Conservation (phyloP, 305 asterid genomes). For the Euphrasia arctica region DNA sequence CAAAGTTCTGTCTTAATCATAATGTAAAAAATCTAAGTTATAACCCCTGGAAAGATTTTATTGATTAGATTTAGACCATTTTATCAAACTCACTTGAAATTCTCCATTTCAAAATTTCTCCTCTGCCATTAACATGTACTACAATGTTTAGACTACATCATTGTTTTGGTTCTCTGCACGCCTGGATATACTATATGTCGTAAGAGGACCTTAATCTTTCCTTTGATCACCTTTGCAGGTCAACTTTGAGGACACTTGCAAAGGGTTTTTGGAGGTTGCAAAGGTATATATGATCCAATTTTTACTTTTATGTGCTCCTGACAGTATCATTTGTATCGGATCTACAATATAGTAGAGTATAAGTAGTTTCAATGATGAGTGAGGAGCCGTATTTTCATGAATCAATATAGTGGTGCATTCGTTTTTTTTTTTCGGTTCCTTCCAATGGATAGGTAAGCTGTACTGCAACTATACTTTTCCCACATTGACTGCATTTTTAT, state of each 20-base stretch:
- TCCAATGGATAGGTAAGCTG: slow-evolving; percentile 14
- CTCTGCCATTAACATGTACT: slow-evolving; percentile 12
- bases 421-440: slow-evolving; percentile 10
- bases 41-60: neutral
- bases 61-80: no score
- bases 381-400: neutral
- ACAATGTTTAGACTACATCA: slow-evolving; percentile 7
- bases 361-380: neutral
- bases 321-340: neutral
- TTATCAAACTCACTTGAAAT: neutral
- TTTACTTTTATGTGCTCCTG: no score
- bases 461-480: slow-evolving; percentile 6
- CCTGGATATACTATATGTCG: slow-evolving; percentile 3
- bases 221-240: slow-evolving; percentile 50
- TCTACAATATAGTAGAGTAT: slow-evolving; percentile 1
- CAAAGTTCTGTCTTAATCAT: neutral
- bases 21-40: neutral
- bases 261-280: slow-evolving; percentile 96
- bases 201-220: slow-evolving; percentile 21
- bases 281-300: slow-evolving; percentile 50
- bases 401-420: slow-evolving; percentile 7
- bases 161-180: slow-evolving; percentile 17
- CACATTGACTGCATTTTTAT: slow-evolving; percentile 14
- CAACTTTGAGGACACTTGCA: slow-evolving; percentile 98
- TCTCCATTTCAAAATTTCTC: slow-evolving; percentile 1